phyloP scores from a whole-genome alignment of 129 eudicot genomes.

The Daucus carota region DH1_v3.0 NC_030387.2:34603001-34603500 shows the following conservation, averaged over 20 bases:
- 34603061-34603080: slow-evolving; percentile 49
- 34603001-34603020: slow-evolving; percentile 33
- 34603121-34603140: slow-evolving; percentile 62
- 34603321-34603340: slow-evolving; percentile 85
- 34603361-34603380: slow-evolving; percentile 76
- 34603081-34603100: slow-evolving; percentile 67
- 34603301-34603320: slow-evolving; percentile 46
- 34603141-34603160: slow-evolving; percentile 52
- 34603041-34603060: slow-evolving; percentile 61
- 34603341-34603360: slow-evolving; percentile 57
- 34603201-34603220: slow-evolving; percentile 79
- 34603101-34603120: slow-evolving; percentile 59
- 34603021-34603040: slow-evolving; percentile 45
- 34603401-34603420: slow-evolving; percentile 72
- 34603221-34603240: slow-evolving; percentile 73
- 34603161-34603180: slow-evolving; percentile 49
- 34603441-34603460: too few species aligned
- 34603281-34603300: slow-evolving; percentile 79
- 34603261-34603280: slow-evolving; percentile 83
- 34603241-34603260: slow-evolving; percentile 75
- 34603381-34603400: slow-evolving; percentile 47
- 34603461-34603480: too few species aligned
- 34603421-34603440: slow-evolving; percentile 6
- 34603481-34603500: too few species aligned
- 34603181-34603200: slow-evolving; percentile 53